Base-by-base conservation (phyloP, 73 alveolate species). In the Diophrys appendiculata region DNA sequence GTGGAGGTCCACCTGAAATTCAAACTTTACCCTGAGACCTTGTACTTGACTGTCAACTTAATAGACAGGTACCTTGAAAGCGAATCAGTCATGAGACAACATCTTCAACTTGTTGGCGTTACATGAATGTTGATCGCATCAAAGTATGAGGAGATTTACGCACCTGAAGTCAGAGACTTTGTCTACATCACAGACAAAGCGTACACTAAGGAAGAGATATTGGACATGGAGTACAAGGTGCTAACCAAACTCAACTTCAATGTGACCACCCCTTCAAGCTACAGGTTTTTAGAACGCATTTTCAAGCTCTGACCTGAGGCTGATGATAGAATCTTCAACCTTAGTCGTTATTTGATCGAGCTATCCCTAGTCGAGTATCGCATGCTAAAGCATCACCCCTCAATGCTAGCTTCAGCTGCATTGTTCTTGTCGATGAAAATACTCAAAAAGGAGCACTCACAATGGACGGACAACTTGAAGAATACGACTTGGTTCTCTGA, bases 61-160 rank as follows among this genome's bases (percentile, higher is more conserved):
- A 90, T 95, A 26, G 98, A 95, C 83, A 83, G 99, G 69, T 95
- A 93, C 81, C 78, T 92, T 0, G 87, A 86, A 32, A 87, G 83
- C 34, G 90, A 83, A 65, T 31, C 83, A 54, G 93, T 92, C 0
- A 70, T 77, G 32, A 76, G 96, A 54, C 76, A 91, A 68, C 69
- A 86, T 64, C 92, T 90, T 64, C 95, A 95, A 86, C 88, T 94
- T 32, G 89, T 95, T 0, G 99, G 99, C 8, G 94, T 95, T 54
- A 87, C 99, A 1, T 95, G 98, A 1, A 82, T 95, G 91, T 88
- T 95, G 88, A 95, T 95, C 27, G 91, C 97, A 28, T 91, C 97
- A 79, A 95, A 95, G 67, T 95, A 92, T 81, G 99, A 95, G 75
- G 99, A 95, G 77, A 92, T 95, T 72, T 91, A 95, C 81, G 91